These are phyloP conservation scores for Mycena crocata DNA, from an alignment of 768 basidiomycete genomes.

Conservation along the genomic window DNA sequence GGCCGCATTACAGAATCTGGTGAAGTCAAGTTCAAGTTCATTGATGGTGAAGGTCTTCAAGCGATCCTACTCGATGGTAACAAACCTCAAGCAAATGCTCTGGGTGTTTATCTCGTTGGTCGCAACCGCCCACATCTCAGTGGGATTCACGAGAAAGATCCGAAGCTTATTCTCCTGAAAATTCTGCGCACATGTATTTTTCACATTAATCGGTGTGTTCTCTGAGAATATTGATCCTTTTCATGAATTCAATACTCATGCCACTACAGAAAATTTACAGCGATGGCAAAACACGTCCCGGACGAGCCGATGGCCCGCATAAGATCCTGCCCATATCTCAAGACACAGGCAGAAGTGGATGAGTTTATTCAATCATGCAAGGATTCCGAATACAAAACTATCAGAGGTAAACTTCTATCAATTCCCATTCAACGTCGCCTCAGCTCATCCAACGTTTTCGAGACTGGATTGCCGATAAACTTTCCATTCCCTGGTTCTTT, in stretches of 20 bases:
- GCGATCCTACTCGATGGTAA: constrained; percentile 35
- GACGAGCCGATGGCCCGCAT: constrained; percentile 24
- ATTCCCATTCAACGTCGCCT: background rate
- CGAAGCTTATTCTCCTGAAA: constrained; percentile 26
- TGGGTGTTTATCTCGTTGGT: constrained; percentile 26
- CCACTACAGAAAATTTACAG: constrained; percentile 1
- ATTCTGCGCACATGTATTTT: constrained; percentile 31
- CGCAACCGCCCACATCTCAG: constrained; percentile 28
- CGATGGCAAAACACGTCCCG: constrained; percentile 16
- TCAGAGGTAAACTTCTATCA: constrained; percentile 22
- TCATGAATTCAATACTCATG: background rate
- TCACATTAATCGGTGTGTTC: constrained; percentile 34
- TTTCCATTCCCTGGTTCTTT: constrained; percentile 29
- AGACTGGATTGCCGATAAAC: constrained; percentile 36
- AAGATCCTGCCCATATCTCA: background rate
- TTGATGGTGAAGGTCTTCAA: constrained; percentile 34
- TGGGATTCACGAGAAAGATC: constrained; percentile 28
- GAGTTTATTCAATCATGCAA: constrained; percentile 30
- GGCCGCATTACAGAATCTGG: constrained; percentile 22
- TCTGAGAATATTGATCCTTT: too few species aligned
- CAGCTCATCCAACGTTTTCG: background rate
- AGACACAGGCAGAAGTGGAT: constrained; percentile 24
- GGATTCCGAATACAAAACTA: constrained; percentile 16
- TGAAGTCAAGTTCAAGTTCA: constrained; percentile 34
- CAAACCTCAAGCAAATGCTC: constrained; percentile 33